Evolutionary conservation across 2,329 filamentous ascomycete species (phyloP).

Genomic region (Trichoderma brevicompactum): DNA sequence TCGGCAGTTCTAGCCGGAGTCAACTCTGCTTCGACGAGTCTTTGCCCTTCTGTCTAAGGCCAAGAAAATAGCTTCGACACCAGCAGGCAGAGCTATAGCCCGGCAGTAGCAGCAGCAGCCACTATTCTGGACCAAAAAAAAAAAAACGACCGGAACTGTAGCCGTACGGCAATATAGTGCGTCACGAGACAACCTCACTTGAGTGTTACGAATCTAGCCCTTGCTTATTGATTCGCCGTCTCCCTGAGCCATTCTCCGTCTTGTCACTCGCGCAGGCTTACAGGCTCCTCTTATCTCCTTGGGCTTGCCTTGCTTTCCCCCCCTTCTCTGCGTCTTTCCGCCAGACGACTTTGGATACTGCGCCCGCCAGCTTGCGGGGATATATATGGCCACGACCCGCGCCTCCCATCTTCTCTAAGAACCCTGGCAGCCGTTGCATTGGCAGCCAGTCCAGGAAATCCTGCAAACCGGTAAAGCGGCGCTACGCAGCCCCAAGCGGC

Average conservation of each 20-base stretch:
- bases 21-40: not conserved
- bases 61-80: not conserved
- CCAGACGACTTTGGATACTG: constrained; percentile 11
- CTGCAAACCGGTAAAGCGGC: not conserved
- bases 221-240: constrained; percentile 15
- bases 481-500: not conserved
- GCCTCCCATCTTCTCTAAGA: constrained; percentile 1
- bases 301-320: not conserved
- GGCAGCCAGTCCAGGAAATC: not conserved
- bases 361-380: constrained; percentile 20
- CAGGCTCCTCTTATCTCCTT: constrained; percentile 13
- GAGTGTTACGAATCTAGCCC: constrained; percentile 10
- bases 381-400: not conserved
- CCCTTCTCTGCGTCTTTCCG: constrained; percentile 3
- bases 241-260: not conserved
- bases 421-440: constrained; percentile 16
- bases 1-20: not conserved
- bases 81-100: not conserved
- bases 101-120: not conserved
- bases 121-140: not conserved
- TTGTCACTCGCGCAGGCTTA: constrained; percentile 4
- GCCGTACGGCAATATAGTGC: constrained; percentile 13
- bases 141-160: constrained; percentile 11
- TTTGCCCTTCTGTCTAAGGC: not conserved
- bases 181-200: constrained; percentile 26